These are phyloP conservation scores for Hymenoscyphus fructigenus DNA, from an alignment of 2,329 filamentous ascomycete species.

Conservation along the genomic window DNA sequence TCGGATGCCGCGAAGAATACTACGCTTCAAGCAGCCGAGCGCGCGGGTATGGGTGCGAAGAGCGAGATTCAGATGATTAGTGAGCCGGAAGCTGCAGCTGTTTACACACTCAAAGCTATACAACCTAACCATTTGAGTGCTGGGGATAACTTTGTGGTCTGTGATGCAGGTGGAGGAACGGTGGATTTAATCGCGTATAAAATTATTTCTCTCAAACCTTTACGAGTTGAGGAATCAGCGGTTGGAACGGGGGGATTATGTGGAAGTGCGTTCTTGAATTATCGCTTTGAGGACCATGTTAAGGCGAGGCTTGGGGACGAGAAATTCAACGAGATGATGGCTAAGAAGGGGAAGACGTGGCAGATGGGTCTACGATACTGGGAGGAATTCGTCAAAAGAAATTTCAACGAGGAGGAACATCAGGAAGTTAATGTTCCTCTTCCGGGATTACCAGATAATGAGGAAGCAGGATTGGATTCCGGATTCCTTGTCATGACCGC, in stretches of 20 bases:
- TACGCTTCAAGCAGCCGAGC: slow-evolving; percentile 73
- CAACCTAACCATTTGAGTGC: slow-evolving; percentile 71
- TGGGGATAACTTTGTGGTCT: slow-evolving; percentile 60
- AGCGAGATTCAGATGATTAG: slow-evolving; percentile 76
- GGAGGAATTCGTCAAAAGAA: slow-evolving; percentile 82
- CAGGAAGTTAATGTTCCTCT: slow-evolving; percentile 78
- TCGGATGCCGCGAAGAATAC: slow-evolving; percentile 83
- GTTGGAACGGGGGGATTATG: slow-evolving; percentile 77
- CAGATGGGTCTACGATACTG: slow-evolving; percentile 77
- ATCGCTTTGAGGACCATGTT: slow-evolving; percentile 77
- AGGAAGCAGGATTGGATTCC: slow-evolving; percentile 70
- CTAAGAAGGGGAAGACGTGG: slow-evolving; percentile 77
- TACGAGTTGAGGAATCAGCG: slow-evolving; percentile 75
- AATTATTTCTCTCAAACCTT: slow-evolving; percentile 69
- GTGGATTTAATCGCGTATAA: slow-evolving; percentile 82
- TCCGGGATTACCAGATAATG: slow-evolving; percentile 73
- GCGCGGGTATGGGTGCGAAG: slow-evolving; percentile 72
- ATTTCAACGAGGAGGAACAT: slow-evolving; percentile 77
- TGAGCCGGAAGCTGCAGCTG: slow-evolving; percentile 76
- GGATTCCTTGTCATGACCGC: slow-evolving; percentile 74
- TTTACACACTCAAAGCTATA: slow-evolving; percentile 77
- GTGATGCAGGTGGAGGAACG: slow-evolving; percentile 56
- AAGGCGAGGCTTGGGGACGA: slow-evolving; percentile 63
- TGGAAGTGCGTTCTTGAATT: slow-evolving; percentile 77
- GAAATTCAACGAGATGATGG: slow-evolving; percentile 71